Evolutionary conservation across 2,329 filamentous ascomycete species (phyloP), one percentile per base, ranked within the genome.

Genomic region (Microcera coccophila): DNA sequence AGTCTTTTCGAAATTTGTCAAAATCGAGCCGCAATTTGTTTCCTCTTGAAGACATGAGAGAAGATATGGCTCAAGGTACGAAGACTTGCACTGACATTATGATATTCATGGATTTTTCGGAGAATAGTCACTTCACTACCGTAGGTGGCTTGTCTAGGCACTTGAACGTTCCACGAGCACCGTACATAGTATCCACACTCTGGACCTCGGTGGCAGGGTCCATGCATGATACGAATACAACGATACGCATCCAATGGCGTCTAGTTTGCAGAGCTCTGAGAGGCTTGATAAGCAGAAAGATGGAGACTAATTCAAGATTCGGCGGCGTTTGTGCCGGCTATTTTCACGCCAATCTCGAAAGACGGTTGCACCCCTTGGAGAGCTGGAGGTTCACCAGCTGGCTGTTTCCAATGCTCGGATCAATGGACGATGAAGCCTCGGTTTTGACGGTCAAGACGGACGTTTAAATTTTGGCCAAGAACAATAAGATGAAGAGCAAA

Each of bases 401-500:
- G 29, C 29, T 32, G 15, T n/a, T 32, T 39, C 44, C 45, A 41
- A 36, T 19, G 42, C 38, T 53, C 55, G 55, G 55, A 41, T 58
- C 54, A 58, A 58, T 40, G 55, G 55, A 55, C 53, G 22, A 31
- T 41, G 34, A 28, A 57, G 48, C 55, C 55, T 58, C 55, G 55
- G 55, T 38, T 48, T 53, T 47, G 31, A 32, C 38, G 52, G 38
- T 53, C 47, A 52, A 50, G 35, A 28, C 4, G n/a, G 33, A 9
- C n/a, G 29, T 5, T n/a, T n/a, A n/a, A 8, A 15, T 8, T 16
- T 32, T 14, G 29, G 29, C 15, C 29, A n/a, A n/a, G 29, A n/a
- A 32, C 5, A 7, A 5, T 35, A 8, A n/a, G 35, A 17, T 17
- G 29, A 10, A 32, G 11, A 8, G 9, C 15, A n/a, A 32, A 15